A percentile compares a stretch with the other conserved stretches of the same genome.
phyloP scores from a whole-genome alignment of 495 filamentous ascomycete species.

The Daldinia decipiens region DNA sequence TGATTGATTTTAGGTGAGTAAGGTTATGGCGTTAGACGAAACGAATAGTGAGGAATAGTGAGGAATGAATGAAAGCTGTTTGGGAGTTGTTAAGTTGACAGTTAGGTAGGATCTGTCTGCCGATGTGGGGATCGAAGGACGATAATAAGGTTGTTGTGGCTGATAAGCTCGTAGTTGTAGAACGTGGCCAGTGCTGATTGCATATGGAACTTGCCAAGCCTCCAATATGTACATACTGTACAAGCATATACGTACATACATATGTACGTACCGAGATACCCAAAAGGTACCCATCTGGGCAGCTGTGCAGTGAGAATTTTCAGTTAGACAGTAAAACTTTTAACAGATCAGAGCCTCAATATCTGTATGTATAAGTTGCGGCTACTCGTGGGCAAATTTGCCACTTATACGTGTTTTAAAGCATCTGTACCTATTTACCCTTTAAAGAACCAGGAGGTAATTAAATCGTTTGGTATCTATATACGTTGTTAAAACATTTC shows the following conservation, averaged over 20 bases:
- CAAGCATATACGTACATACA: background rate
- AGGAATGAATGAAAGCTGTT: slow-evolving; percentile 15
- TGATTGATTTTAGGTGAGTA: slow-evolving; percentile 7
- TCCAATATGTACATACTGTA: background rate
- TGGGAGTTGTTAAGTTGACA: slow-evolving; percentile 25
- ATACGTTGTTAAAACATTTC: no score
- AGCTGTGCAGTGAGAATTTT: slow-evolving; percentile 5
- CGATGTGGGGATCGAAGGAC: slow-evolving; percentile 34
- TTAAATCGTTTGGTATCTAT: background rate
- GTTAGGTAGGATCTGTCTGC: slow-evolving; percentile 29
- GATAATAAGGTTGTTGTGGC: slow-evolving; percentile 28
- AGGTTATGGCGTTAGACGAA: background rate
- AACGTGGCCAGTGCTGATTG: slow-evolving; percentile 38
- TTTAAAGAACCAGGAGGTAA: no score
- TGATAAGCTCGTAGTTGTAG: slow-evolving; percentile 30
- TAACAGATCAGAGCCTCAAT: background rate
- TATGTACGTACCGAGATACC: slow-evolving; percentile 2
- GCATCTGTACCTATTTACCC: no score
- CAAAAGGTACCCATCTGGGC: background rate
- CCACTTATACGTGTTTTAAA: background rate
- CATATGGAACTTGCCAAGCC: slow-evolving; percentile 7
- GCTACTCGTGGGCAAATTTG: background rate
- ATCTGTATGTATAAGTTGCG: background rate
- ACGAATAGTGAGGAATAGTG: background rate
- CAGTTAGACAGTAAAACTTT: background rate